phyloP scores from a whole-genome alignment of 2,329 filamentous ascomycete genomes.

The Aspergillus spinulosporus region DNA sequence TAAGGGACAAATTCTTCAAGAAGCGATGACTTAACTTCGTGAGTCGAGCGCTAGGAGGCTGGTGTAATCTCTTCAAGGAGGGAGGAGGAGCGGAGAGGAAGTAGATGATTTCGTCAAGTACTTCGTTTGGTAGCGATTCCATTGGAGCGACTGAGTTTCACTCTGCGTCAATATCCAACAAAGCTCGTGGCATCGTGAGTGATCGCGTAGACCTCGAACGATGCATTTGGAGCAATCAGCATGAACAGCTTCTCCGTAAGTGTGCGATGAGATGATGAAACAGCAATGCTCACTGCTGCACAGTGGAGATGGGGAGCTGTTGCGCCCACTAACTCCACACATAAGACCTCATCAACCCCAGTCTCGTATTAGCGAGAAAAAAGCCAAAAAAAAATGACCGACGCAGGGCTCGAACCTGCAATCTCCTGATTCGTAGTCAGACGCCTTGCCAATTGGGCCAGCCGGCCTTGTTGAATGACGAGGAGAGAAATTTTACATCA shows the following conservation, averaged over 20 bases:
- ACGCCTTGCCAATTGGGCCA: constrained; percentile 45
- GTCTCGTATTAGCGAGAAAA: no score
- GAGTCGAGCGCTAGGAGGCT: constrained; percentile 52
- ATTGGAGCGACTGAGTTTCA: constrained; percentile 26
- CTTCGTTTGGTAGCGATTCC: constrained; percentile 59
- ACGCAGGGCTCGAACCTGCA: constrained; percentile 50
- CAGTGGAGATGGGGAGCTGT: no score
- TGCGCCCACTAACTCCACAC: no score
- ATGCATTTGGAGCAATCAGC: background rate
- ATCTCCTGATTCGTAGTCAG: constrained; percentile 56
- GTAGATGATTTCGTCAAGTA: constrained; percentile 59
- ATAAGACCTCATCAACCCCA: no score
- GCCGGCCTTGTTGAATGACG: constrained; percentile 9
- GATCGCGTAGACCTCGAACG: background rate
- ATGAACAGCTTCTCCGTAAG: background rate
- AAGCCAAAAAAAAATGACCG: constrained; percentile 31
- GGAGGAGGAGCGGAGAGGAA: constrained; percentile 54
- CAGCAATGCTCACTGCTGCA: no score
- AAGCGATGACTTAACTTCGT: constrained; percentile 36
- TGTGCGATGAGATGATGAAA: no score
- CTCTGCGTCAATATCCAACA: constrained; percentile 15
- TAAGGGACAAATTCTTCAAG: constrained; percentile 59
- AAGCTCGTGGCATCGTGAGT: constrained; percentile 19
- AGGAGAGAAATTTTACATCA: no score
- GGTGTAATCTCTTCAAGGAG: constrained; percentile 51